phyloP scores from a whole-genome alignment of 345 rosid species.

The Moringa oleifera region DNA sequence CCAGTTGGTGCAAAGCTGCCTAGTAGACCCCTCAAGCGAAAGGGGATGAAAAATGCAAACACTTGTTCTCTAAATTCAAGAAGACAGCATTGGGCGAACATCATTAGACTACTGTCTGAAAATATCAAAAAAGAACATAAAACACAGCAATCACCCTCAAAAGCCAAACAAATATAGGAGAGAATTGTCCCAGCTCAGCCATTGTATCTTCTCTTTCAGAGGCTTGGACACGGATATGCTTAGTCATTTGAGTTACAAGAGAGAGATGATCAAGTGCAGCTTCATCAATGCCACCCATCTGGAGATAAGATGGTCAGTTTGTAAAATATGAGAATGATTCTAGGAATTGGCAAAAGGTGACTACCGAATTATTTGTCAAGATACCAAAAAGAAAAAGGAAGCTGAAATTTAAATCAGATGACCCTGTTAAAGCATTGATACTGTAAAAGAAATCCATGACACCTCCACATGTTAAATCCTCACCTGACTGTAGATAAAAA shows the following conservation, averaged over 20 bases:
- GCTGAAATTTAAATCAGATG: neutral
- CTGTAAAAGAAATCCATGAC: neutral
- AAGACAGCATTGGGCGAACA: neutral
- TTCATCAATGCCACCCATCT: conserved; percentile 36
- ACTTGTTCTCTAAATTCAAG: neutral
- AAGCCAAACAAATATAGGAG: conserved; percentile 37
- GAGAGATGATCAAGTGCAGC: conserved; percentile 31
- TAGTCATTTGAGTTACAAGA: conserved; percentile 27
- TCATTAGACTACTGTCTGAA: neutral
- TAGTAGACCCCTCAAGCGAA: neutral
- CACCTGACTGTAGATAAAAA: conserved; percentile 39
- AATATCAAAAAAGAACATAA: neutral
- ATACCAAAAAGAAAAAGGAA: too few relatives aligned
- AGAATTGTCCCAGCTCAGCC: conserved; percentile 31
- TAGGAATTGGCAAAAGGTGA: neutral
- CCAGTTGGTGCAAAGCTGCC: neutral
- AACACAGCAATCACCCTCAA: conserved; percentile 25
- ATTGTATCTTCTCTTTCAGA: conserved; percentile 21
- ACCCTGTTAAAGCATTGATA: neutral
- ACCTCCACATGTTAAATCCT: conserved; percentile 4
- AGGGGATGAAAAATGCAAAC: neutral
- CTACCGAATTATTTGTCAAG: too few relatives aligned
- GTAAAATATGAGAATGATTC: neutral
- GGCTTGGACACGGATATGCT: conserved; percentile 19
- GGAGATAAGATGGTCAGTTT: conserved; percentile 12